Evolutionary conservation across 2,329 filamentous ascomycete genomes (phyloP).

Genomic region (Tolypocladium capitatum): DNA sequence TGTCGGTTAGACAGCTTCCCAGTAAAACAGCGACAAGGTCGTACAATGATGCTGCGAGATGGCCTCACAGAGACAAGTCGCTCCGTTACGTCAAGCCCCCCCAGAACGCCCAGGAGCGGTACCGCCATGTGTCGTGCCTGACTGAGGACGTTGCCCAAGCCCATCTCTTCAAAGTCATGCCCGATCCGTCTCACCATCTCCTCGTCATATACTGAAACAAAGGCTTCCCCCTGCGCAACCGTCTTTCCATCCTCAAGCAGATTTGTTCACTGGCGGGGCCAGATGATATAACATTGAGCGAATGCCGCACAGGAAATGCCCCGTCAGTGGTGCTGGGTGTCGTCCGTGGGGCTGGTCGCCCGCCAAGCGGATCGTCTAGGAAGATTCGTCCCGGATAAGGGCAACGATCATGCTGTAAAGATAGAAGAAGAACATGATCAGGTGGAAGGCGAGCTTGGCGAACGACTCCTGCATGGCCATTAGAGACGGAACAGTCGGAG

Average conservation of each 20-base stretch:
- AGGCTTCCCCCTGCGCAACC: neutral
- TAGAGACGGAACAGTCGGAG: slow-evolving; percentile 4
- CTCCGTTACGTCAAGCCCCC: neutral
- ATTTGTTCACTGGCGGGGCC: neutral
- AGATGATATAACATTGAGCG: neutral
- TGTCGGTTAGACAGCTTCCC: neutral
- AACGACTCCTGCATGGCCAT: slow-evolving; percentile 69
- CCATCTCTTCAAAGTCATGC: neutral
- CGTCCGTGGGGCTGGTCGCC: neutral
- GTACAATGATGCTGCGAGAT: neutral
- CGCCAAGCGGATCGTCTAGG: slow-evolving; percentile 33
- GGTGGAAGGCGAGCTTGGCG: slow-evolving; percentile 95
- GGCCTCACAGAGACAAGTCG: neutral
- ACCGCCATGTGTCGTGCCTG: neutral
- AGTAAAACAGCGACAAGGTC: neutral
- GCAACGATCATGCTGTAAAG: slow-evolving; percentile 98
- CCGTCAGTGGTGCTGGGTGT: neutral
- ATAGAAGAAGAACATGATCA: slow-evolving; percentile 99
- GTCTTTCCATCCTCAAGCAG: neutral
- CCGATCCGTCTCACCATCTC: neutral
- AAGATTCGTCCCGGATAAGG: slow-evolving; percentile 85
- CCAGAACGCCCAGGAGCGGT: neutral
- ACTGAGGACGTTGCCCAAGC: neutral
- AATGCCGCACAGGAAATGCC: neutral
- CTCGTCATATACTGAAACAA: neutral